A percentile compares a stretch with the other conserved stretches of the same genome.
Evolutionary conservation across 73 alveolate species (phyloP).

Genomic region (Blepharisma japonicum): DNA sequence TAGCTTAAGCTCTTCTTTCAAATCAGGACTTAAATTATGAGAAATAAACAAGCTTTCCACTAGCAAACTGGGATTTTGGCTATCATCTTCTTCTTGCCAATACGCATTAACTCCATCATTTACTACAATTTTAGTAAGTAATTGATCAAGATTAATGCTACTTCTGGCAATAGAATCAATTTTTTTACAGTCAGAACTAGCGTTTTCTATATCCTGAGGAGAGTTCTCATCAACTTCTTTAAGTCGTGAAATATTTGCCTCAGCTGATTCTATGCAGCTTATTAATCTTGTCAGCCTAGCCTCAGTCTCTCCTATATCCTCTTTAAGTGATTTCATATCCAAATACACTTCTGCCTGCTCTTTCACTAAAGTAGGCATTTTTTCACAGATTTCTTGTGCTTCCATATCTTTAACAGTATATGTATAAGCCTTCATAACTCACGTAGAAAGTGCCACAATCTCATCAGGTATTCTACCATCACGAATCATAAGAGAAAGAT

Average conservation of each 20-base stretch:
- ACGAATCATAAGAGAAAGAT: not conserved
- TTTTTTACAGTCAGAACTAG: not conserved
- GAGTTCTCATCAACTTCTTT: not conserved
- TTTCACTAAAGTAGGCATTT: not conserved
- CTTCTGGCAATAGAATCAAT: not conserved
- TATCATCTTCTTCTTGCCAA: not conserved
- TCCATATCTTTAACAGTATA: conserved; percentile 19
- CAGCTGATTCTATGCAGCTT: conserved; percentile 9
- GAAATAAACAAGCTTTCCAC: conserved; percentile 24
- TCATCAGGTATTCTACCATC: conserved; percentile 14
- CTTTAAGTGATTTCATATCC: conserved; percentile 9
- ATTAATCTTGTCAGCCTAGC: not conserved
- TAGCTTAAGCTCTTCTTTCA: too few relatives aligned
- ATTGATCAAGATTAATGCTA: not conserved
- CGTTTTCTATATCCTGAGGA: too few relatives aligned
- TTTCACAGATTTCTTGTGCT: not conserved
- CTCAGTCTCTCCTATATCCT: not conserved
- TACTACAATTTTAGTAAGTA: not conserved
- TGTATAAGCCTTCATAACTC: not conserved
- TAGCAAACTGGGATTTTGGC: not conserved
- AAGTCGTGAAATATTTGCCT: not conserved
- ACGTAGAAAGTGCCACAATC: not conserved
- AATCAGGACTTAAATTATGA: too few relatives aligned
- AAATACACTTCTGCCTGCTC: not conserved
- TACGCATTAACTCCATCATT: not conserved